These are phyloP conservation scores for Verticillium nubilum DNA, from an alignment of 2,329 filamentous ascomycete genomes.

Conservation along the genomic window DNA sequence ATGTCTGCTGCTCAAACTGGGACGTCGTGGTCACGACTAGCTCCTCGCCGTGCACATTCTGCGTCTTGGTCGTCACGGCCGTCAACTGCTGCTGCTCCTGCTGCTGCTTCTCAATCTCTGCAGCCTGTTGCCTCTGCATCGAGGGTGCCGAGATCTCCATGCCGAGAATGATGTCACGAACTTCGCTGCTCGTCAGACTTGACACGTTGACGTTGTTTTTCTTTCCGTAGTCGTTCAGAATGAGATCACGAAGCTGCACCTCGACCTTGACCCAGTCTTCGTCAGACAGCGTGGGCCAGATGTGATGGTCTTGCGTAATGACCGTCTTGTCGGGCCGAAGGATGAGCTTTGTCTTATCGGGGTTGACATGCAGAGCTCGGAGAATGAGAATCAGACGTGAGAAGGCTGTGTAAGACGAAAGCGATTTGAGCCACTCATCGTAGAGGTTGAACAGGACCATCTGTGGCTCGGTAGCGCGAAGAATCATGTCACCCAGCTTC, in stretches of 20 bases:
- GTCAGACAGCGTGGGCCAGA: conserved; percentile 91
- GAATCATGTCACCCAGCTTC: conserved; percentile 98
- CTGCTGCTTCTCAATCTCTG: conserved; percentile 98
- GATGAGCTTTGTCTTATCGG: conserved; percentile 96
- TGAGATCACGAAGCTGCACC: conserved; percentile 88
- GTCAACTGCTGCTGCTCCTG: conserved; percentile 95
- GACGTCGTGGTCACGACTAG: conserved; percentile 98
- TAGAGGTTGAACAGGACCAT: conserved; percentile 99
- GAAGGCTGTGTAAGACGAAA: conserved; percentile 98
- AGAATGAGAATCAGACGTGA: conserved; percentile 91
- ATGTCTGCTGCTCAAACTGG: conserved; percentile 95
- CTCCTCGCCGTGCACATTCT: conserved; percentile 94
- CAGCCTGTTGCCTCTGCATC: conserved; percentile 95
- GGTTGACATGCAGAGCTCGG: conserved; percentile 92
- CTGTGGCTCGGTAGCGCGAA: conserved; percentile 96
- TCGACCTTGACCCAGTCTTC: conserved; percentile 99
- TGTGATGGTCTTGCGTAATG: conserved; percentile 97
- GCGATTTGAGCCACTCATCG: conserved; percentile 97
- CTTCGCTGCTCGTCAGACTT: conserved; percentile 92
- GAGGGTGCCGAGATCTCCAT: conserved; percentile 99
- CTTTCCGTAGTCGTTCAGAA: conserved; percentile 97
- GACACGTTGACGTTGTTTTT: conserved; percentile 99
- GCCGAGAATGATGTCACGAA: conserved; percentile 95
- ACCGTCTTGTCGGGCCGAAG: conserved; percentile 95
- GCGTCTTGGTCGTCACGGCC: conserved; percentile 95